Base-by-base conservation (phyloP, 164 flowering plant species). In the Protea cynaroides region DNA sequence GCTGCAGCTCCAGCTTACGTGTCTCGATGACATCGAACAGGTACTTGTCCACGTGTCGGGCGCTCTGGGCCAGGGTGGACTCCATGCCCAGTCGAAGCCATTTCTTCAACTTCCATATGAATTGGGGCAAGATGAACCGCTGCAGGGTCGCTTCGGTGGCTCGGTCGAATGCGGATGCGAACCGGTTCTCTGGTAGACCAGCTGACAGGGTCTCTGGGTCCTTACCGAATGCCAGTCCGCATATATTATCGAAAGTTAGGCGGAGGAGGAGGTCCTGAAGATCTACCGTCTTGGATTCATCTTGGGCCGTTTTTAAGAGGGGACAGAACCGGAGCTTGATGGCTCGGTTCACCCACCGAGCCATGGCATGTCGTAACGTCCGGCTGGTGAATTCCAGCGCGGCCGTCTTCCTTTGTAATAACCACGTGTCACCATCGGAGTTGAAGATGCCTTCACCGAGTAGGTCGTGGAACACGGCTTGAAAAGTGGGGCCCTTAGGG, bases 351-450 rank as follows among this genome's bases (percentile, higher is more conserved):
- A 84, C 86, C 91, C 91, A 84, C 24, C 85, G 77, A 18, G 78
- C 82, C 90, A 86, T 86, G 70, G 90, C 90, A 58, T 82, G 88
- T 55, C 85, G 82, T 0, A 86, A 78, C 0, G 90, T 81, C 49
- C 90, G 69, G 6, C 88, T 84, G 34, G 90, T 86, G 76, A 86
- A 86, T 46, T 82, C 86, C 25, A 78, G 77, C 0, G 86, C 83
- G 10, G 86, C 86, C 1, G 86, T 82, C 71, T 80, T 85, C 12
- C 90, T 71, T 68, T 83, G 88, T 59, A 83, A 83, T 51, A 79
- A 71, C 90, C 90, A 86, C 67, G 88, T 84, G 76, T 86, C 85
- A 24, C 90, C 90, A 40, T 84, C 91, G 0, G 88, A 86, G 58
- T 86, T 84, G 72, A 86, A 86, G 65, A 86, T 86, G 10, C 91